Percentiles rank a stretch among this genome's conserved stretches.
Conservation (phyloP, 2,329 filamentous ascomycete species). For the Penicillium brevicompactum region DNA sequence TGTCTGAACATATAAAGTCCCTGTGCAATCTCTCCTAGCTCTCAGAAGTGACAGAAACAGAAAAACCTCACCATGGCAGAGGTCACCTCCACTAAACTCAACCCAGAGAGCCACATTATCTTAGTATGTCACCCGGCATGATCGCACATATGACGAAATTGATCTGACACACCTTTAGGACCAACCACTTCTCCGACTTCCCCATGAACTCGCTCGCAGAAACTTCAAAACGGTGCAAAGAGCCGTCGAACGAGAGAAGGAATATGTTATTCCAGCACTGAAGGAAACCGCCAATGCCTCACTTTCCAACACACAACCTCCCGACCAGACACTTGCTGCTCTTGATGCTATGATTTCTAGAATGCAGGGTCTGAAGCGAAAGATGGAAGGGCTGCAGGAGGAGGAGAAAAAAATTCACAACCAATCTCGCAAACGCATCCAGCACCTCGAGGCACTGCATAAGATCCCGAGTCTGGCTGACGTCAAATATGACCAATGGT, state of each 20-base stretch:
- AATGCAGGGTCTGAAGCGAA: slow-evolving; percentile 85
- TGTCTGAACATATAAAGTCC: background rate
- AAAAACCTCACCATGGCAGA: slow-evolving; percentile 38
- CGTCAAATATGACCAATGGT: slow-evolving; percentile 92
- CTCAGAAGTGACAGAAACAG: background rate
- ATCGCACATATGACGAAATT: slow-evolving; percentile 11
- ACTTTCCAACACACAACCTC: slow-evolving; percentile 61
- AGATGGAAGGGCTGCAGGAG: slow-evolving; percentile 73
- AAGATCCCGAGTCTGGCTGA: slow-evolving; percentile 79
- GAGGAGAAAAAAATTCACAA: slow-evolving; percentile 78
- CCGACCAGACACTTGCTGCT: slow-evolving; percentile 73
- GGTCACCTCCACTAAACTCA: slow-evolving; percentile 50
- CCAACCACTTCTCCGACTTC: slow-evolving; percentile 89
- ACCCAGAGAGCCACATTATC: slow-evolving; percentile 53
- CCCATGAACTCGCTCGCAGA: slow-evolving; percentile 87
- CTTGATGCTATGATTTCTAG: slow-evolving; percentile 83
- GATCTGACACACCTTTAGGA: slow-evolving; percentile 59
- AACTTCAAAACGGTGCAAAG: slow-evolving; percentile 79
- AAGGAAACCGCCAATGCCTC: slow-evolving; percentile 62
- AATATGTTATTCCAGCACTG: slow-evolving; percentile 51
- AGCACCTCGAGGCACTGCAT: slow-evolving; percentile 80
- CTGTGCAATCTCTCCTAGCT: background rate
- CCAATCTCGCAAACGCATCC: slow-evolving; percentile 74
- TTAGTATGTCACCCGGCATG: slow-evolving; percentile 38
- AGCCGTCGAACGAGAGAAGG: slow-evolving; percentile 50